These are phyloP conservation scores for Aspergillus ochraceus DNA, from an alignment of 2,329 filamentous ascomycete genomes.

Conservation along the genomic window DNA sequence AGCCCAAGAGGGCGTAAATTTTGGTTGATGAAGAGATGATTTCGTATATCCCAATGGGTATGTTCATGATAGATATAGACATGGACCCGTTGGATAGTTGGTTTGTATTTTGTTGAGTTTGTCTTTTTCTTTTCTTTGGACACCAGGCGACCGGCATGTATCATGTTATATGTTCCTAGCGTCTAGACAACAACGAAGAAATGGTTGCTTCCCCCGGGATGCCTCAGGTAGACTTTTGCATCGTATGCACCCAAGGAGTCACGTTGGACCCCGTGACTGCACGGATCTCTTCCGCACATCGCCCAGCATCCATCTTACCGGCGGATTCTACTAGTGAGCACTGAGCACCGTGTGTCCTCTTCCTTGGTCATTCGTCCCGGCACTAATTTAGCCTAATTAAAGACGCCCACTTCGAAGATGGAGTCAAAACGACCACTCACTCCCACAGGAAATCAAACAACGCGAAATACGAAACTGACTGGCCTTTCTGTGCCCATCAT, in stretches of 20 bases:
- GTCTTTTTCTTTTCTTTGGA: conserved; percentile 11
- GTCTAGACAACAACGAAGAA: conserved; percentile 14
- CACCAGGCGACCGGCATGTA: conserved; percentile 17
- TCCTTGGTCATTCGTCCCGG: neutral
- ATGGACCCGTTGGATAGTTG: conserved; percentile 6
- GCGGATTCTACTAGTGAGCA: too few relatives aligned
- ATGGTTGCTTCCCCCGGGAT: conserved; percentile 3
- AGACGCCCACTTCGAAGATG: neutral
- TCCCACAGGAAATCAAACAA: neutral
- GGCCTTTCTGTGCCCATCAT: neutral
- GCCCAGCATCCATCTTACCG: too few relatives aligned
- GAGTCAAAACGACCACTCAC: too few relatives aligned
- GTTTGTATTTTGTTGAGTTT: conserved; percentile 1
- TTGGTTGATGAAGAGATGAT: conserved; percentile 18
- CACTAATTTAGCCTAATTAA: neutral
- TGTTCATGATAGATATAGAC: conserved; percentile 24
- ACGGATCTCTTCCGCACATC: too few relatives aligned
- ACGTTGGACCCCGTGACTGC: neutral
- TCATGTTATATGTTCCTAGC: conserved; percentile 16
- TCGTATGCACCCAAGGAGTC: neutral
- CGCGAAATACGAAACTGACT: neutral
- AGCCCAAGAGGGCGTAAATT: conserved; percentile 37
- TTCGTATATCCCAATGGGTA: conserved; percentile 8
- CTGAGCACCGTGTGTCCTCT: neutral
- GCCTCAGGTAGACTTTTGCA: neutral